Evolutionary conservation across 2,329 filamentous ascomycete species (phyloP).

Genomic region (Talaromyces sp.): DNA sequence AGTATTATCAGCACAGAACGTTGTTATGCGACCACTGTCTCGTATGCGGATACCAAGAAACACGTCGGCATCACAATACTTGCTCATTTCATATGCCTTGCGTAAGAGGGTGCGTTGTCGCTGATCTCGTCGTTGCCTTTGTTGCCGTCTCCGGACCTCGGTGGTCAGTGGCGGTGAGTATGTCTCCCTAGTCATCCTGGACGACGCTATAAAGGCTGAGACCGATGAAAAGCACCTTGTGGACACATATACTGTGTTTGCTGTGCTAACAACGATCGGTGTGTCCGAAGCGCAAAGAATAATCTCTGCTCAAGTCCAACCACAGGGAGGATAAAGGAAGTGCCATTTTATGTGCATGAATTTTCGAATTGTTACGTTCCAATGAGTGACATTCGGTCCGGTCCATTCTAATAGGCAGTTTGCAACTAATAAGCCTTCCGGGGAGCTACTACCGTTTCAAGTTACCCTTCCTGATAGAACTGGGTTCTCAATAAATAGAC

Average conservation of each 20-base stretch:
- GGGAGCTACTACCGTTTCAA: too few species aligned
- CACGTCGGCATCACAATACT: background rate
- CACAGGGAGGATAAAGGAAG: background rate
- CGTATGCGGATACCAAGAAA: conserved; percentile 6
- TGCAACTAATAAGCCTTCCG: too few species aligned
- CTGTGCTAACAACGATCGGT: background rate
- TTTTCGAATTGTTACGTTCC: too few species aligned
- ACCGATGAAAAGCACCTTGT: background rate
- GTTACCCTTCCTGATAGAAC: too few species aligned
- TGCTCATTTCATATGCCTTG: conserved; percentile 5
- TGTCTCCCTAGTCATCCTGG: background rate
- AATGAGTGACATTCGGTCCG: too few species aligned
- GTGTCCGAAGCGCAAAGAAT: background rate
- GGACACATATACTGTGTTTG: background rate
- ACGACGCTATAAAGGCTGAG: background rate
- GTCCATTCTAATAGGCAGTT: too few species aligned
- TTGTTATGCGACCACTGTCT: conserved; percentile 2
- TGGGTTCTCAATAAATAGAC: too few species aligned
- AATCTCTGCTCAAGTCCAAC: background rate
- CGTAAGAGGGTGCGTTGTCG: background rate
- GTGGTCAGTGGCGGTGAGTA: background rate
- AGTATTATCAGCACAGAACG: conserved; percentile 8
- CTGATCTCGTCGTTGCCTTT: conserved; percentile 1
- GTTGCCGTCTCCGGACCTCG: background rate
- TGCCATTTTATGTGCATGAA: background rate